These are phyloP conservation scores for Amniculicola lignicola DNA, from an alignment of 495 filamentous ascomycete genomes.

Conservation along the genomic window DNA sequence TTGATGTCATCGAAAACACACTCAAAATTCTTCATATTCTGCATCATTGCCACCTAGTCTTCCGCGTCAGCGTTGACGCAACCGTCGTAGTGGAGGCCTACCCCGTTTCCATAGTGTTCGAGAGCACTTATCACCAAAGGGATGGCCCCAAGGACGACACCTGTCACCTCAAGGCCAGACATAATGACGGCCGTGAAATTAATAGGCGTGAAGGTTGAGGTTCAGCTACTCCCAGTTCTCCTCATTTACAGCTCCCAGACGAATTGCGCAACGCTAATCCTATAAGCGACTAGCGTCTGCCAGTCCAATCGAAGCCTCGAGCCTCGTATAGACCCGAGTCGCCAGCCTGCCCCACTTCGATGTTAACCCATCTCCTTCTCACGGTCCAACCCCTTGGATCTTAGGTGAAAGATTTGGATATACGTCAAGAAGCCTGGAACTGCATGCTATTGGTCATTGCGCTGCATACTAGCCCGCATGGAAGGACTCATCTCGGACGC, in stretches of 20 bases:
- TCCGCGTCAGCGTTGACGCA: background rate
- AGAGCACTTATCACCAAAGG: constrained; percentile 15
- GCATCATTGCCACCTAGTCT: constrained; percentile 12
- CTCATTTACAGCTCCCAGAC: no score
- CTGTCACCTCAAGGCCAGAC: constrained; percentile 15
- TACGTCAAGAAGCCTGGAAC: no score
- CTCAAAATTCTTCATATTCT: constrained; percentile 17
- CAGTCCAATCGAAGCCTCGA: no score
- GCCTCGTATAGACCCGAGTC: no score
- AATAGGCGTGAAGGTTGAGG: background rate
- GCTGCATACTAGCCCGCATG: background rate
- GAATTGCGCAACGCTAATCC: no score
- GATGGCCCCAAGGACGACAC: constrained; percentile 16
- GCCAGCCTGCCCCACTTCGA: no score
- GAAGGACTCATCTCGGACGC: background rate
- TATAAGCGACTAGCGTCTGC: no score
- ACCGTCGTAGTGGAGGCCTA: background rate
- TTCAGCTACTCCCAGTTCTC: no score
- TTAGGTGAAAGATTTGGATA: no score
- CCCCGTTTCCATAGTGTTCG: constrained; percentile 17
- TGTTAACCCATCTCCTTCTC: no score
- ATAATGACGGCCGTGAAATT: background rate
- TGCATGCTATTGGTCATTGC: no score
- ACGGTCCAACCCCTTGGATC: no score
- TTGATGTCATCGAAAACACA: constrained; percentile 16